A percentile compares a stretch with the other conserved stretches of the same genome.
These are phyloP conservation scores for Crucibulum laeve DNA, from an alignment of 768 basidiomycete species.

Conservation along the genomic window DNA sequence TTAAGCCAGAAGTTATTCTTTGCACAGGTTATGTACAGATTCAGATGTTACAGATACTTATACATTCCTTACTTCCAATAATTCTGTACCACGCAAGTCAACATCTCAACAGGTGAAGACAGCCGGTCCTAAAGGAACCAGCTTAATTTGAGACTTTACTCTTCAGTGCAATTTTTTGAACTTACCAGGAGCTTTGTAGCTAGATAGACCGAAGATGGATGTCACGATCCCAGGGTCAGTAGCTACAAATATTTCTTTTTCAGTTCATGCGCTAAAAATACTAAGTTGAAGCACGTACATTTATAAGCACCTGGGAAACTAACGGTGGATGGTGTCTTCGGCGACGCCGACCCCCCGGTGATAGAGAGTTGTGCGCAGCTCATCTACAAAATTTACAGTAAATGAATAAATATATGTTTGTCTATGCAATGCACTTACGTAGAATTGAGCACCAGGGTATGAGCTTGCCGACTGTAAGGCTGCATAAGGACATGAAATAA, in stretches of 20 bases:
- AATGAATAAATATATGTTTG: conserved; percentile 8
- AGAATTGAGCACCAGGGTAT: conserved; percentile 58
- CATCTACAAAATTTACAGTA: conserved; percentile 24
- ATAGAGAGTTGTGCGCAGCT: conserved; percentile 42
- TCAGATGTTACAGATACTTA: too few relatives aligned
- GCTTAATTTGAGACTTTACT: too few relatives aligned
- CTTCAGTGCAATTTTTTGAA: neutral
- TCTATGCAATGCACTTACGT: conserved; percentile 29
- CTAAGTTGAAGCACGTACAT: conserved; percentile 10
- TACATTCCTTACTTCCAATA: too few relatives aligned
- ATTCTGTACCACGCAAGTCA: neutral
- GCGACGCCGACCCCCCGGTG: conserved; percentile 21
- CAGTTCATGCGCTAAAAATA: neutral
- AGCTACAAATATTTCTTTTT: conserved; percentile 12
- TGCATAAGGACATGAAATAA: neutral
- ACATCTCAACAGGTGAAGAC: conserved; percentile 23
- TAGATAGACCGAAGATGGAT: conserved; percentile 31
- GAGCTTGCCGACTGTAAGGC: conserved; percentile 9
- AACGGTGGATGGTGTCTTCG: conserved; percentile 29
- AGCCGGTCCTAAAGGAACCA: conserved; percentile 17
- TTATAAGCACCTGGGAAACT: conserved; percentile 43
- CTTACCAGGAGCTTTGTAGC: conserved; percentile 32
- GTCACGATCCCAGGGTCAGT: conserved; percentile 37
- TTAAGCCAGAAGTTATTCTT: too few relatives aligned
- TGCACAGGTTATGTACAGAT: too few relatives aligned